These are phyloP conservation scores for Syncephalastrum sp. DNA, from an alignment of 371 early-diverging fungal species.

Conservation along the genomic window DNA sequence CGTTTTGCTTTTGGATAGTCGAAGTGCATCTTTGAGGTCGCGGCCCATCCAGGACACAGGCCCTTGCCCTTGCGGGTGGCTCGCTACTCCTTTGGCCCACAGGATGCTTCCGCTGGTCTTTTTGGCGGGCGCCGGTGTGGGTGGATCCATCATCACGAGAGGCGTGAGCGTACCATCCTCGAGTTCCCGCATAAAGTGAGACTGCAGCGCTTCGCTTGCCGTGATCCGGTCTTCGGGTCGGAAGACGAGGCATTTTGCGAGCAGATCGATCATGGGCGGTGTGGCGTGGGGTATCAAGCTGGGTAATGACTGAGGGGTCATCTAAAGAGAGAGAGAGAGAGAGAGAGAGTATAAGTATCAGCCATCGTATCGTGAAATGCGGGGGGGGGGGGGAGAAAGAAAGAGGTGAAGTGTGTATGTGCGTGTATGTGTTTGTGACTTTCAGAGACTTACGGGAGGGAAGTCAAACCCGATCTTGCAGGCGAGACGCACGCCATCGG, in stretches of 20 bases:
- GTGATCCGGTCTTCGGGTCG: slow-evolving; percentile 16
- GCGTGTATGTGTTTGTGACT: background rate
- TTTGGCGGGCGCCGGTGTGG: background rate
- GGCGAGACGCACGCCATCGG: slow-evolving; percentile 64
- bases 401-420: background rate
- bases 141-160: background rate
- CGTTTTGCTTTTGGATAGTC: slow-evolving; percentile 12
- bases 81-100: slow-evolving; percentile 5
- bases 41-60: slow-evolving; percentile 3
- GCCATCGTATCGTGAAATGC: too few species aligned
- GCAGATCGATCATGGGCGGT: slow-evolving; percentile 21
- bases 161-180: background rate
- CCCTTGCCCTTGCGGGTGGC: background rate
- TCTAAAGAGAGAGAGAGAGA: background rate
- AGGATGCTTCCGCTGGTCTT: slow-evolving; percentile 5
- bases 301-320: slow-evolving; percentile 11
- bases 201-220: slow-evolving; percentile 17
- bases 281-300: slow-evolving; percentile 22
- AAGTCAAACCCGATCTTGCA: slow-evolving; percentile 60
- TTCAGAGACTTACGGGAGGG: slow-evolving; percentile 28
- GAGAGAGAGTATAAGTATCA: too few species aligned
- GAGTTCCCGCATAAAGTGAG: slow-evolving; percentile 5
- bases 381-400: too few species aligned
- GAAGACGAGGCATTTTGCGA: slow-evolving; percentile 20
- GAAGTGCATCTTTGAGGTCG: slow-evolving; percentile 11